phyloP scores from a whole-genome alignment of 768 basidiomycete genomes.

The Tulasnella sp. region DNA sequence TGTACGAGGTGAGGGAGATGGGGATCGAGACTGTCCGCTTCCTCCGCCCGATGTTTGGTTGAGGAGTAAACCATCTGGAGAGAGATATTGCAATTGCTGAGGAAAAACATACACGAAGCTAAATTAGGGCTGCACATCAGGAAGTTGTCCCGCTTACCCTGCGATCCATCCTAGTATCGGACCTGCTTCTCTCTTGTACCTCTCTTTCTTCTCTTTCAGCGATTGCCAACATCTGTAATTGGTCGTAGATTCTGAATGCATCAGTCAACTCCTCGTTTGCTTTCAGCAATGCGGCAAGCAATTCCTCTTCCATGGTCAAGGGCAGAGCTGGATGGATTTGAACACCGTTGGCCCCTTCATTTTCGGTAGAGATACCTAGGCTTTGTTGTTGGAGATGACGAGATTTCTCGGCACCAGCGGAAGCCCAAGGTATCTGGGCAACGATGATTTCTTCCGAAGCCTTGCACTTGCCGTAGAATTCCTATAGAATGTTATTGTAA shows the following conservation, averaged over 20 bases:
- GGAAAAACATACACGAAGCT: neutral
- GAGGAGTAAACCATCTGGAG: slow-evolving; percentile 19
- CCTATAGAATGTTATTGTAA: slow-evolving; percentile 33
- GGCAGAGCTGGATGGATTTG: slow-evolving; percentile 22
- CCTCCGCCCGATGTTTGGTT: slow-evolving; percentile 8
- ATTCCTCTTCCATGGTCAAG: slow-evolving; percentile 56
- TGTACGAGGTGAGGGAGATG: slow-evolving; percentile 28
- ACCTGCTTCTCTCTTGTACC: slow-evolving; percentile 56
- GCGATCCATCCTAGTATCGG: slow-evolving; percentile 51
- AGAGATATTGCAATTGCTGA: slow-evolving; percentile 20
- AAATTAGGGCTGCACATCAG: neutral
- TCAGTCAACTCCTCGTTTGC: slow-evolving; percentile 61
- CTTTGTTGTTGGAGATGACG: slow-evolving; percentile 16
- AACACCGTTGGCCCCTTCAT: slow-evolving; percentile 18
- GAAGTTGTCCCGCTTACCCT: slow-evolving; percentile 34
- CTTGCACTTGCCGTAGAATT: slow-evolving; percentile 68
- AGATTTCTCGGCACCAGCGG: slow-evolving; percentile 60
- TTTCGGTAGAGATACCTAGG: slow-evolving; percentile 22
- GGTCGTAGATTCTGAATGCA: slow-evolving; percentile 61
- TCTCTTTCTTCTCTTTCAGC: slow-evolving; percentile 41
- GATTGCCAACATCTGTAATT: slow-evolving; percentile 52
- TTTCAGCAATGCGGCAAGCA: slow-evolving; percentile 56
- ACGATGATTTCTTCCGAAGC: slow-evolving; percentile 73
- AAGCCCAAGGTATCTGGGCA: slow-evolving; percentile 85
- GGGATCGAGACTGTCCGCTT: slow-evolving; percentile 24